Evolutionary conservation across 2,329 filamentous ascomycete species (phyloP), one percentile per base, ranked within the genome.

Genomic region (Penicillium glabrum): DNA sequence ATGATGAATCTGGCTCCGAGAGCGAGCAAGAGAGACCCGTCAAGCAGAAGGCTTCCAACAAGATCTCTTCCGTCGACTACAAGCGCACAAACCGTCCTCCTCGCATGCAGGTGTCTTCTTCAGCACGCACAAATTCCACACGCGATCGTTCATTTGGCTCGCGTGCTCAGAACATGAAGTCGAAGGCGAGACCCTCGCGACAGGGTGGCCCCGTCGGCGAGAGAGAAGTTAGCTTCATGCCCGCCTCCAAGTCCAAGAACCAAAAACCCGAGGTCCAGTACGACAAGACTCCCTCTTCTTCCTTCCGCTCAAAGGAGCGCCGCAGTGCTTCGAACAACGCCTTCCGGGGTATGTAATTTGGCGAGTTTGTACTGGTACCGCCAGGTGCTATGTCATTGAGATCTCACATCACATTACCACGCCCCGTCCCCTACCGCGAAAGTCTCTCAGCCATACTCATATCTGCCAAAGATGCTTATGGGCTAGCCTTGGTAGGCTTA

Each of bases 191-290:
- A 33, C 69, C 72, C 10, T 60, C 66, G 9, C 67, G 71, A 19
- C 66, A 67, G 24, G 65, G 66, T 47, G 70, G 68, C 31, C 75
- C 75, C 1, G 77, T 78, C 26, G 79, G 79, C 16, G 79, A 81
- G 60, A 80, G 83, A 64, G 81, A 86, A 61, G 80, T 88, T 57
- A 84, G 83, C 0, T 88, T 88, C 72, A 82, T 79, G 51, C 85
- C 86, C 0, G 73, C 77, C 46, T 71, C 72, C 57, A 81, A 80
- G 66, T 74, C 65, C 35, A 75, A 72, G 56, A 66, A 64, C 49
- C 49, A 62, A 8, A 67, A 63, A 61, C 61, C 65, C 5, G 62
- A 60, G 24, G 61, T 63, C 8, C 58, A 58, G 5, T 59, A 67
- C 46, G 58, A 58, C 31, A 64, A 62, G 52, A 53, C 62, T 31